Percentiles rank a stretch among this genome's conserved stretches.
Evolutionary conservation across 768 basidiomycete species (phyloP).

Genomic region (Tylopilus rubrobrunneus): DNA sequence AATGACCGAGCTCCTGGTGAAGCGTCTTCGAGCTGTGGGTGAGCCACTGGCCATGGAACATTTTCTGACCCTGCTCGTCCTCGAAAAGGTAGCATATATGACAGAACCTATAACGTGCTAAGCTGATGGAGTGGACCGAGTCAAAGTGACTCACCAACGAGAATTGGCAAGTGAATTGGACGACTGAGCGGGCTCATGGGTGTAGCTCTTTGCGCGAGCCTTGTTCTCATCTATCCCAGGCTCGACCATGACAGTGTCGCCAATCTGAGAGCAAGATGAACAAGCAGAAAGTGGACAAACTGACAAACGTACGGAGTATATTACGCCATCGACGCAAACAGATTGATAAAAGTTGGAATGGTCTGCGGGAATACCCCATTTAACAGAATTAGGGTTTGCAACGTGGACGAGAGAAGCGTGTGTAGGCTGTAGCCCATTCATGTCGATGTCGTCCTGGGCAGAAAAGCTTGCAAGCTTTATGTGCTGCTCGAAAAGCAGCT

Average conservation of each 20-base stretch:
- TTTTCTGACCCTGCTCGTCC: constrained; percentile 35
- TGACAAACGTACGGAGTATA: constrained; percentile 45
- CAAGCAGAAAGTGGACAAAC: neutral
- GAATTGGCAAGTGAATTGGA: constrained; percentile 53
- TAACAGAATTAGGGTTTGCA: constrained; percentile 31
- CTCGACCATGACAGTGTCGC: constrained; percentile 61
- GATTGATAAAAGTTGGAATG: constrained; percentile 37
- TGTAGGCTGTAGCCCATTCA: constrained; percentile 10
- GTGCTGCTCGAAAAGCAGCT: constrained; percentile 44
- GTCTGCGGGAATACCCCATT: constrained; percentile 30
- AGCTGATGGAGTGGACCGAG: neutral
- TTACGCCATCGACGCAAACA: constrained; percentile 52
- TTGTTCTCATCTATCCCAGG: constrained; percentile 49
- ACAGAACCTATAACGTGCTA: constrained; percentile 53
- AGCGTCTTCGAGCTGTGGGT: constrained; percentile 60
- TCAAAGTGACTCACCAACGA: constrained; percentile 50
- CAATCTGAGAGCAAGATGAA: constrained; percentile 40
- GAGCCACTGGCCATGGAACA: constrained; percentile 72
- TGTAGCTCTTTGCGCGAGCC: constrained; percentile 39
- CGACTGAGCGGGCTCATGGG: constrained; percentile 40
- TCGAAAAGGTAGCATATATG: constrained; percentile 65
- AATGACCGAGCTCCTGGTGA: constrained; percentile 63
- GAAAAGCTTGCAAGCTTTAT: constrained; percentile 37
- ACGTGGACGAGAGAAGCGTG: constrained; percentile 21
- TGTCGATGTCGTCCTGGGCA: constrained; percentile 26